Percentiles rank a stretch among this genome's conserved stretches.
phyloP scores from a whole-genome alignment of 805 yeast species.

The Yamadazyma laniorum region DNA sequence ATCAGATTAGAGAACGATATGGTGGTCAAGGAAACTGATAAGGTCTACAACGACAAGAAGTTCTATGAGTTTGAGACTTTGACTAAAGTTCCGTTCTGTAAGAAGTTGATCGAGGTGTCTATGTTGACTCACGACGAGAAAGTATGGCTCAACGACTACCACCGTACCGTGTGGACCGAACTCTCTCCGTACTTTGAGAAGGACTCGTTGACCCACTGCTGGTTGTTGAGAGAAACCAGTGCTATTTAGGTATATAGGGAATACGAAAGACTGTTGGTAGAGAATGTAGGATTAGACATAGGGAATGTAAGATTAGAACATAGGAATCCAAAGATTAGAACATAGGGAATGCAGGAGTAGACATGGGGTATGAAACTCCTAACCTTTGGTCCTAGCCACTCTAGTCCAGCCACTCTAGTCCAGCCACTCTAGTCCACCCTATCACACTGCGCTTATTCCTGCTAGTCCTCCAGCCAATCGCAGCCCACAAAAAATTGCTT shows the following conservation, averaged over 20 bases:
- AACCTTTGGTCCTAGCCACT: too few species aligned
- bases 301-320: too few species aligned
- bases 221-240: conserved; percentile 49
- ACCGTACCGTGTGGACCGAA: conserved; percentile 52
- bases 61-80: conserved; percentile 77
- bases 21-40: conserved; percentile 43
- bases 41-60: conserved; percentile 49
- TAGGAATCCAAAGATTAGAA: too few species aligned
- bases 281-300: too few species aligned
- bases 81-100: conserved; percentile 82
- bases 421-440: too few species aligned
- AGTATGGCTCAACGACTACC: conserved; percentile 67
- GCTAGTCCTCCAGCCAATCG: conserved; percentile 17
- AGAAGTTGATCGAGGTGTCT: conserved; percentile 58
- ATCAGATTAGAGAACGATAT: conserved; percentile 55
- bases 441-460: too few species aligned
- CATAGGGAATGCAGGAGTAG: too few species aligned
- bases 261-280: not conserved
- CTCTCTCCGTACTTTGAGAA: conserved; percentile 40
- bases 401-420: too few species aligned
- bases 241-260: conserved; percentile 4
- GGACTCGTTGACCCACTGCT: conserved; percentile 38
- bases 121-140: conserved; percentile 62
- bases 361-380: too few species aligned
- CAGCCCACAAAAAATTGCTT: conserved; percentile 12